Evolutionary conservation across 345 rosid genomes (phyloP).

Genomic region (Murraya koenigii): DNA sequence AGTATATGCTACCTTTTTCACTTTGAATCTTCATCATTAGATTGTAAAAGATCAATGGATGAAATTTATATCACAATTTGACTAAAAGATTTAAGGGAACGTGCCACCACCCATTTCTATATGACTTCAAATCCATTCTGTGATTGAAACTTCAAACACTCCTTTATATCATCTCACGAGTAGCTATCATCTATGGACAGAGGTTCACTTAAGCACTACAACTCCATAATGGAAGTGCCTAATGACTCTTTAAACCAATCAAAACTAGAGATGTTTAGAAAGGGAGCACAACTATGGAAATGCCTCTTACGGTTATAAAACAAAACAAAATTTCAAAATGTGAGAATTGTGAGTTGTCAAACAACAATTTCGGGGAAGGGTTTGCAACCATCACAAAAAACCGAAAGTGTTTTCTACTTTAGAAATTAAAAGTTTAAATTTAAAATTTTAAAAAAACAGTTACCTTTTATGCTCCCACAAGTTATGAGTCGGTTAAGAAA

Average conservation of each 20-base stretch:
- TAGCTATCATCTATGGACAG: neutral
- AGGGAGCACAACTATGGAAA: neutral
- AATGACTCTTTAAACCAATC: neutral
- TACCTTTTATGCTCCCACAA: conserved; percentile 51
- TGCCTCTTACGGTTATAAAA: neutral
- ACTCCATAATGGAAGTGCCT: neutral
- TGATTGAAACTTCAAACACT: neutral
- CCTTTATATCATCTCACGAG: neutral
- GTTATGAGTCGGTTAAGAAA: conserved; percentile 46
- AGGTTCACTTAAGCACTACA: neutral
- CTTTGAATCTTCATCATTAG: neutral
- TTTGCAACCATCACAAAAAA: neutral
- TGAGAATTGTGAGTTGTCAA: neutral
- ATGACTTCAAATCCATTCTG: neutral
- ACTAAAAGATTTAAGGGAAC: no score
- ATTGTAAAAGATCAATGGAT: no score
- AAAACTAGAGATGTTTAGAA: neutral
- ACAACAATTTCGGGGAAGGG: neutral
- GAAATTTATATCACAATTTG: neutral
- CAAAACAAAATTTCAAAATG: neutral
- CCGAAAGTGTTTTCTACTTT: neutral
- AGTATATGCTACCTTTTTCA: neutral
- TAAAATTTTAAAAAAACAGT: conserved; percentile 17
- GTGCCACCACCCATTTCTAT: neutral
- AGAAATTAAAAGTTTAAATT: neutral